These are phyloP conservation scores for Eimeria maxima DNA, from an alignment of 169 alveolate species.

Conservation along the genomic window DNA sequence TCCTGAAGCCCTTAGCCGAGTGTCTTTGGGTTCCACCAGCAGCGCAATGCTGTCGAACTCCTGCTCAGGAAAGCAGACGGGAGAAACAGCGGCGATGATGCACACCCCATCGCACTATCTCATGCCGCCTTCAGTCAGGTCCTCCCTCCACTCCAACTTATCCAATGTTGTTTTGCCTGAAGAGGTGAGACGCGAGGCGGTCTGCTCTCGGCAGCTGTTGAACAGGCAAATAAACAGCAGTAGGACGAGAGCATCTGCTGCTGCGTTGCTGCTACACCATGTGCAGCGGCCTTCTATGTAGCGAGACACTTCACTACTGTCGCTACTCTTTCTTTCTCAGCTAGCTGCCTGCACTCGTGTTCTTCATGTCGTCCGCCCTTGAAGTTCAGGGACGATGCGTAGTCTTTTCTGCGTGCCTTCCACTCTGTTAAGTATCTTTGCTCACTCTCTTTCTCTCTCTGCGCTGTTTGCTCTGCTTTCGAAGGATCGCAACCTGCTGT, in stretches of 20 bases:
- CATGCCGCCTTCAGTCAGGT: constrained; percentile 19
- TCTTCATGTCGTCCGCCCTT: no score
- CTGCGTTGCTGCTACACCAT: no score
- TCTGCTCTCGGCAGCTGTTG: not conserved
- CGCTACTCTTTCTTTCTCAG: no score
- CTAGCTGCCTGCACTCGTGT: no score
- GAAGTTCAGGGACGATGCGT: no score
- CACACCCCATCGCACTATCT: not conserved
- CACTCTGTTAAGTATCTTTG: no score
- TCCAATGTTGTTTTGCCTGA: not conserved
- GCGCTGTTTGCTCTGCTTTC: not conserved
- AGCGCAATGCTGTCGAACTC: not conserved
- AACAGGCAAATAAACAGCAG: no score
- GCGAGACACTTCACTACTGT: no score
- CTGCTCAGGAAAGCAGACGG: not conserved
- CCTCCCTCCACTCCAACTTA: not conserved
- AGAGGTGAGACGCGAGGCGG: constrained; percentile 10
- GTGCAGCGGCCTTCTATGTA: no score
- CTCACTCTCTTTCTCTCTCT: not conserved
- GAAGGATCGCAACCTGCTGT: not conserved
- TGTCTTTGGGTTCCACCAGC: constrained; percentile 14
- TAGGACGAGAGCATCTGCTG: no score
- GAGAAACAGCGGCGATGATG: not conserved
- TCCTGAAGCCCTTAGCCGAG: constrained; percentile 18
- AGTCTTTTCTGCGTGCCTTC: no score